Evolutionary conservation across 305 asterid species (phyloP), one percentile per base, ranked within the genome.

Genomic region (Andrographis paniculata): DNA sequence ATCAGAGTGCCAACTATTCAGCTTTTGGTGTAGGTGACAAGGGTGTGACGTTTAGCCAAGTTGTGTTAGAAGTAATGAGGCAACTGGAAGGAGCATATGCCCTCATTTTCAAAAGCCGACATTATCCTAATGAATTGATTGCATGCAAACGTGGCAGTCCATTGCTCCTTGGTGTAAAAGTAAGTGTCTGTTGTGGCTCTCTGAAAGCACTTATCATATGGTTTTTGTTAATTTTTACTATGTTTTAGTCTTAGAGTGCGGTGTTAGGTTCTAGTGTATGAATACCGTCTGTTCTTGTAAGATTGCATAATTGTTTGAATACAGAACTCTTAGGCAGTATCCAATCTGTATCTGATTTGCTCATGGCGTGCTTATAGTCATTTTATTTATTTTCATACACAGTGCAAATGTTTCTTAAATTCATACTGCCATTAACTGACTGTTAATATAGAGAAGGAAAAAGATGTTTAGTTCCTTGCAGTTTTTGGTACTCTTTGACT

Each of bases 71-170:
- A 76, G 99, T 91, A 55, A 83, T 87, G 81, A 66, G 96, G 69
- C 96, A 91, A 62, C 76, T 91, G 50, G 99, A 91, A 77, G 99
- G 99, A 68, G 96, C 99, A 55, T 91, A 87, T 80, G 99, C 96
- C 33, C 95, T 91, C 51, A 77, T 87, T 63, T 91, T 91, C 58
- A 91, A 91, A 66, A 91, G 99, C 63, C 73, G 70, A 9, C 94
- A 87, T 66, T 91, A 80, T 68, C 99, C 99, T 54, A 79, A 77
- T 72, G 99, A 91, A 67, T 64, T 91, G 79, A 62, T 91, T 73
- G 99, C 96, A 37, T 91, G 99, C 71, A 91, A 87, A 68, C 94
- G 95, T 66, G 99, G 99, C 28, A 91, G 99, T 71, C 98, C 98
- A 15, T 69, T 89, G 72, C 82, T 89, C 52, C 98, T 89, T 63